These are phyloP conservation scores for Mycosphaerella sp. DNA, from an alignment of 2,329 filamentous ascomycete species.

Conservation along the genomic window DNA sequence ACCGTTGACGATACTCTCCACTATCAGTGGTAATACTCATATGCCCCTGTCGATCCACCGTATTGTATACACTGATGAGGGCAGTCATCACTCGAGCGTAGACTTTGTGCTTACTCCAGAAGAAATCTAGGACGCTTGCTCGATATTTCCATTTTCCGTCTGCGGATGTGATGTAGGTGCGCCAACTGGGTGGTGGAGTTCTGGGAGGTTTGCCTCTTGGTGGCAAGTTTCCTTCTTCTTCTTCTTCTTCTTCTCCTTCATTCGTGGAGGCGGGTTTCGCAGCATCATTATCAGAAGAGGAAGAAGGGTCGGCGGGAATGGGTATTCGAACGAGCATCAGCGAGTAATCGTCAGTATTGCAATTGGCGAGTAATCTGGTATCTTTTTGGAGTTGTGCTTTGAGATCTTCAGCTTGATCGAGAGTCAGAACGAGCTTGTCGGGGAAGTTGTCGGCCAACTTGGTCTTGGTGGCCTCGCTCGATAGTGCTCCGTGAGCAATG, in stretches of 20 bases:
- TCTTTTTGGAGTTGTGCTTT: constrained; percentile 53
- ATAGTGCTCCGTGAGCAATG: constrained; percentile 56
- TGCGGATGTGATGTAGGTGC: constrained; percentile 53
- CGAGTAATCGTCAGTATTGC: constrained; percentile 68
- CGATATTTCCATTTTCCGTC: constrained; percentile 63
- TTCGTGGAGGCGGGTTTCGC: no score
- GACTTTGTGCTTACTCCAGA: constrained; percentile 68
- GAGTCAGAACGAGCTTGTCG: constrained; percentile 56
- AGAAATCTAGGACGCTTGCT: constrained; percentile 65
- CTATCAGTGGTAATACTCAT: constrained; percentile 70
- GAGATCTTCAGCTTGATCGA: constrained; percentile 51
- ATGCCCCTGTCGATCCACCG: constrained; percentile 56
- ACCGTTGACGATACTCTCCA: constrained; percentile 58
- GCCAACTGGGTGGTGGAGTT: constrained; percentile 46
- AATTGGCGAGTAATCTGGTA: constrained; percentile 54
- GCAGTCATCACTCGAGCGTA: constrained; percentile 61
- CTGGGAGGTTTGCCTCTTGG: constrained; percentile 21
- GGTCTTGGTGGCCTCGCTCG: constrained; percentile 58
- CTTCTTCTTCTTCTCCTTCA: neutral
- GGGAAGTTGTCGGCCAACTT: constrained; percentile 62
- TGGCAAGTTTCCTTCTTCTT: constrained; percentile 7
- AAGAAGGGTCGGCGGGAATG: constrained; percentile 7
- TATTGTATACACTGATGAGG: constrained; percentile 51
- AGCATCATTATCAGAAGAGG: no score
- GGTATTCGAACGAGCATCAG: constrained; percentile 61